phyloP scores from a whole-genome alignment of 345 rosid species.

The Citrus cavaleriei region DNA sequence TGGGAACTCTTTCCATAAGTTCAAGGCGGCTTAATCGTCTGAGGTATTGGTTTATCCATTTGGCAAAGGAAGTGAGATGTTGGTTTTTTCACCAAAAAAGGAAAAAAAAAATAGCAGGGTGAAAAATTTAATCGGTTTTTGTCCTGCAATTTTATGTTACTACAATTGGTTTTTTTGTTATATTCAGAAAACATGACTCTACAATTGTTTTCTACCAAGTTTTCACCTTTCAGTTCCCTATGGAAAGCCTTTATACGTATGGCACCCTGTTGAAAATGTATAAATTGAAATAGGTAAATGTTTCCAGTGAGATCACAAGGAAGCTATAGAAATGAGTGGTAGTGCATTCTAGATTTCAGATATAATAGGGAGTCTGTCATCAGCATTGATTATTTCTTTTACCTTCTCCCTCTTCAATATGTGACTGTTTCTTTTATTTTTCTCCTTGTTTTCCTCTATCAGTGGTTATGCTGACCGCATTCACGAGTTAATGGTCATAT shows the following conservation, averaged over 20 bases:
- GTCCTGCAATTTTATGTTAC: background rate
- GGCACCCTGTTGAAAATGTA: background rate
- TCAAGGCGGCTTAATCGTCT: conserved; percentile 90
- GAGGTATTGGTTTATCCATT: conserved; percentile 47
- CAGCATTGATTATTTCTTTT: background rate
- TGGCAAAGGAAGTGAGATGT: background rate
- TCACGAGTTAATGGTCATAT: conserved; percentile 79
- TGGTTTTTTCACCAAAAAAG: background rate
- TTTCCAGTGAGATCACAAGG: background rate
- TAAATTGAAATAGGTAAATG: background rate
- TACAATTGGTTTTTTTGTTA: background rate
- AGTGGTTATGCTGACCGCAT: conserved; percentile 99
- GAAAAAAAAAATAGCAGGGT: background rate
- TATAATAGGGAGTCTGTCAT: background rate
- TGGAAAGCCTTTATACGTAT: background rate
- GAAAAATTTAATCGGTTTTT: background rate
- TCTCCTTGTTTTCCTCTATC: conserved; percentile 17
- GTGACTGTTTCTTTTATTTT: conserved; percentile 4
- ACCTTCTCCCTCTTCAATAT: conserved; percentile 5
- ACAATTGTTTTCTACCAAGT: background rate
- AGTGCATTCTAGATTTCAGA: background rate
- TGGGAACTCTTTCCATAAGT: conserved; percentile 93
- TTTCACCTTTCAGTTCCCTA: background rate
- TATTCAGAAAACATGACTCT: background rate
- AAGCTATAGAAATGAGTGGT: background rate